Evolutionary conservation across 495 filamentous ascomycete species (phyloP).

Genomic region (Recurvomyces mirabilis): DNA sequence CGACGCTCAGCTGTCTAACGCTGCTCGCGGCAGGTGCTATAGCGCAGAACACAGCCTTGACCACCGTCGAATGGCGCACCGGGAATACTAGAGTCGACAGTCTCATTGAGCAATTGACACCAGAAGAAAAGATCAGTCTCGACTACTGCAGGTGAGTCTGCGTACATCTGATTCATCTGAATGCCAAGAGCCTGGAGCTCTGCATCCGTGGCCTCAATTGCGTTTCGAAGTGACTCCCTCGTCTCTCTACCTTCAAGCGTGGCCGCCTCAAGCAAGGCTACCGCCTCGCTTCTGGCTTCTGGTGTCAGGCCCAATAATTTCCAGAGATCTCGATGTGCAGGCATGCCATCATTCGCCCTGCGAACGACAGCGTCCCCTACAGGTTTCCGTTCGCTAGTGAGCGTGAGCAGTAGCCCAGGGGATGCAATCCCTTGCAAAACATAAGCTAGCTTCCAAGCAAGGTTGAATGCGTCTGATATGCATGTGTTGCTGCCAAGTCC

Average conservation of each 20-base stretch:
- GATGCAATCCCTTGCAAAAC: slow-evolving; percentile 31
- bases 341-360: slow-evolving; percentile 32
- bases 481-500: slow-evolving; percentile 41
- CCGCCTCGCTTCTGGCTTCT: slow-evolving; percentile 1
- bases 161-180: slow-evolving; percentile 35
- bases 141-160: slow-evolving; percentile 7
- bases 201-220: slow-evolving; percentile 26
- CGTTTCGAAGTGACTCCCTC: slow-evolving; percentile 21
- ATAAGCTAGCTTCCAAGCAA: slow-evolving; percentile 39
- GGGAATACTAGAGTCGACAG: neutral
- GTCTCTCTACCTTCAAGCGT: slow-evolving; percentile 24
- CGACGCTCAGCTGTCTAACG: neutral
- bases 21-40: neutral
- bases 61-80: neutral
- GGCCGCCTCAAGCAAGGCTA: slow-evolving; percentile 7
- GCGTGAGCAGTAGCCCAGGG: slow-evolving; percentile 18
- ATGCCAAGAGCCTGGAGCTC: slow-evolving; percentile 34
- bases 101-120: neutral
- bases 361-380: slow-evolving; percentile 32
- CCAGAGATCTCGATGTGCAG: slow-evolving; percentile 29
- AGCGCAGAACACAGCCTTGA: neutral
- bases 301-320: slow-evolving; percentile 28
- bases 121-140: neutral
- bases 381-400: slow-evolving; percentile 32
- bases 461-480: slow-evolving; percentile 40